These are phyloP conservation scores for Rhizoclosmatium globosum DNA, from an alignment of 192 early-diverging fungal genomes.

Conservation along the genomic window DNA sequence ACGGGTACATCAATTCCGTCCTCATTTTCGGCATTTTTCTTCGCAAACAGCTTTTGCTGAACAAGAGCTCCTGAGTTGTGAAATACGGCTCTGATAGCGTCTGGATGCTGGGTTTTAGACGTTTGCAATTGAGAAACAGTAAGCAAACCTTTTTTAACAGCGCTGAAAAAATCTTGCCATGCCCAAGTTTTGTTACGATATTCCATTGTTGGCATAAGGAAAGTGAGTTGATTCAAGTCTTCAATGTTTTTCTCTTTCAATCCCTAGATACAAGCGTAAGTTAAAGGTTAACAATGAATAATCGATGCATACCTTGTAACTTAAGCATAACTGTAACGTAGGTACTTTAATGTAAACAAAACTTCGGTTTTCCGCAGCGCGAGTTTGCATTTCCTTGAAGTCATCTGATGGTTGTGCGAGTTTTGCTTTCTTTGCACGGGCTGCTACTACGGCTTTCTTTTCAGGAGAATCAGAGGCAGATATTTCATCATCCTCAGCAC, in stretches of 20 bases:
- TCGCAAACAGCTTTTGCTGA: conserved; percentile 60
- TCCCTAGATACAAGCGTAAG: conserved; percentile 56
- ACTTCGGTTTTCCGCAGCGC: conserved; percentile 84
- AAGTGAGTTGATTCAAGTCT: conserved; percentile 77
- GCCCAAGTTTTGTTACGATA: conserved; percentile 86
- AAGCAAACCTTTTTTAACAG: conserved; percentile 71
- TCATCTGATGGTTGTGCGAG: conserved; percentile 45
- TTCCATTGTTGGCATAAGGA: conserved; percentile 77
- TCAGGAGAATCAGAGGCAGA: not conserved
- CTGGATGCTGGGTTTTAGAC: conserved; percentile 33
- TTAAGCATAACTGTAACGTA: conserved; percentile 79
- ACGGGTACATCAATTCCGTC: too few species aligned
- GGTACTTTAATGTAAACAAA: conserved; percentile 94
- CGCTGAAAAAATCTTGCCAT: conserved; percentile 74
- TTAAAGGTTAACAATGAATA: conserved; percentile 1
- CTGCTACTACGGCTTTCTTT: conserved; percentile 11
- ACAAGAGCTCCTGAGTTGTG: conserved; percentile 62
- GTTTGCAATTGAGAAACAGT: conserved; percentile 1
- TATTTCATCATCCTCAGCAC: conserved; percentile 39
- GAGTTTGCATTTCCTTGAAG: conserved; percentile 83
- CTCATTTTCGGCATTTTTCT: conserved; percentile 33
- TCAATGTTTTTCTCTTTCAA: conserved; percentile 80
- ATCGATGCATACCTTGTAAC: conserved; percentile 71
- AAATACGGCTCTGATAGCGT: conserved; percentile 56
- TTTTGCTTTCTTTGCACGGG: not conserved